Evolutionary conservation across 2,329 filamentous ascomycete species (phyloP).

Genomic region (Ophiosphaerella narmari): DNA sequence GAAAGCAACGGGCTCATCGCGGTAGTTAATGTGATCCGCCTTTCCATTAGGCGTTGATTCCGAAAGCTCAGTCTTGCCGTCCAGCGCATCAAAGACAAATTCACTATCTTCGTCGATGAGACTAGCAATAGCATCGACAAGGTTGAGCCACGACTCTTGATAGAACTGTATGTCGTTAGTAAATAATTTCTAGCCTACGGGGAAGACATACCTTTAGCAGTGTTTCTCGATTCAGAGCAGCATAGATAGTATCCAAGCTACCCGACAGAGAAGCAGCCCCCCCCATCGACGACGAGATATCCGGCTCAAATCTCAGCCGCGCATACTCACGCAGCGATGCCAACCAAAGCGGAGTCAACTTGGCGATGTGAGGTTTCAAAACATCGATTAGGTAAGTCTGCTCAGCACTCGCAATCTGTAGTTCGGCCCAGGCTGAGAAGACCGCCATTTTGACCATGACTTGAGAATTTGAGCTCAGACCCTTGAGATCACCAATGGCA

Average conservation of each 20-base stretch:
- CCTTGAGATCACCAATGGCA: conserved; percentile 89
- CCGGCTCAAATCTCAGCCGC: conserved; percentile 89
- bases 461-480: conserved; percentile 91
- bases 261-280: conserved; percentile 80
- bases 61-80: conserved; percentile 68
- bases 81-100: conserved; percentile 94
- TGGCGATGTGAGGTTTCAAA: conserved; percentile 86
- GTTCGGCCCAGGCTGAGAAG: conserved; percentile 94
- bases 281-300: conserved; percentile 89
- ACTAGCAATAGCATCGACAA: conserved; percentile 96
- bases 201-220: conserved; percentile 66
- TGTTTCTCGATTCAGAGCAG: conserved; percentile 91
- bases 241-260: conserved; percentile 91
- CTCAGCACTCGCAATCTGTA: conserved; percentile 92
- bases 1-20: conserved; percentile 96
- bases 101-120: conserved; percentile 97
- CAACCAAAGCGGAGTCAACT: conserved; percentile 89
- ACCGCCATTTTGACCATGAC: conserved; percentile 99
- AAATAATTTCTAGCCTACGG: neutral
- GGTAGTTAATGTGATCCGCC: conserved; percentile 85
- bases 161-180: conserved; percentile 67
- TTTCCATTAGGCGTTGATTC: conserved; percentile 55
- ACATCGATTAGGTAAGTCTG: conserved; percentile 89
- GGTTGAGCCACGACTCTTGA: conserved; percentile 93
- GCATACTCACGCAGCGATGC: conserved; percentile 93